phyloP scores from a whole-genome alignment of 257 asterid species.

The Nicotiana otophora region DNA sequence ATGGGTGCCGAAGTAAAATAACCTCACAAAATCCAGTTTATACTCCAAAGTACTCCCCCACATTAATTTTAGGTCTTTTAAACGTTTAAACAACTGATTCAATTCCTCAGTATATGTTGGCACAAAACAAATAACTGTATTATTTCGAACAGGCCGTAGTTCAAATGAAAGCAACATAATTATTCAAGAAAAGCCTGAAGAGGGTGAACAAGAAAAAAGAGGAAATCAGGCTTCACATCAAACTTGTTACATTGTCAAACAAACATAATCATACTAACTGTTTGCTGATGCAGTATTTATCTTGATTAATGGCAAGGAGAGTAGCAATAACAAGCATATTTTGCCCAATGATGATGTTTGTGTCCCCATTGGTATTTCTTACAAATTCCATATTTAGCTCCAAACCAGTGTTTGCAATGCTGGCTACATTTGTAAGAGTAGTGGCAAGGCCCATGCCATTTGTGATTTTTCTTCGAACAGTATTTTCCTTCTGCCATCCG shows the following conservation, averaged over 20 bases:
- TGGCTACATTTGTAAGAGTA: background rate
- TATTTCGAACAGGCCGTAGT: too few species aligned
- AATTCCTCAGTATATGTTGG: too few species aligned
- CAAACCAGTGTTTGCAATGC: background rate
- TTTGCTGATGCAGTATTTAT: background rate
- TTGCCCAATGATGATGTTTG: background rate
- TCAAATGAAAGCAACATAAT: too few species aligned
- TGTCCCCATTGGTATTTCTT: background rate
- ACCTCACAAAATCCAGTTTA: too few species aligned
- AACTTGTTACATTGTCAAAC: background rate
- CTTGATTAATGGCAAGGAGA: background rate
- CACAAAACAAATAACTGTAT: too few species aligned
- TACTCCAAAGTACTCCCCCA: too few species aligned
- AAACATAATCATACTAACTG: background rate
- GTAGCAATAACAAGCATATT: slow-evolving; percentile 8
- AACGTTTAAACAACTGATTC: too few species aligned
- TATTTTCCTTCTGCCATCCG: background rate
- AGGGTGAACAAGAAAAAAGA: too few species aligned
- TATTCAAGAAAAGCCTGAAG: too few species aligned
- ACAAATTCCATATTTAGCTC: background rate
- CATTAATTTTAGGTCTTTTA: too few species aligned
- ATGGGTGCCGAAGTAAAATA: too few species aligned
- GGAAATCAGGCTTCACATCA: too few species aligned
- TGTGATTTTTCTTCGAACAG: slow-evolving; percentile 4
- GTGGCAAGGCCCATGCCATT: background rate